phyloP scores from a whole-genome alignment of 768 basidiomycete genomes.

The Suillus lakei region DNA sequence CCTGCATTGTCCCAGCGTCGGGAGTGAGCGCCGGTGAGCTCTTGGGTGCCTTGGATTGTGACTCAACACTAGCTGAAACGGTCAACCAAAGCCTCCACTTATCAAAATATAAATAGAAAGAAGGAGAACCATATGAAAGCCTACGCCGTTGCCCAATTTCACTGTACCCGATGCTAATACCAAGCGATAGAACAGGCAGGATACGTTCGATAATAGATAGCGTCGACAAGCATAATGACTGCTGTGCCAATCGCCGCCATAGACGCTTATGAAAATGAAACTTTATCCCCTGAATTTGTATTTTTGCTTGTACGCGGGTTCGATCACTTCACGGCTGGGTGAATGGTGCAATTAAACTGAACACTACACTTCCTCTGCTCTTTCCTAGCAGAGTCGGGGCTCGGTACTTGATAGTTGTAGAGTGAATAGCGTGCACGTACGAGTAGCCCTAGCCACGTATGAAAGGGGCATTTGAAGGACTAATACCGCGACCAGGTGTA shows the following conservation, averaged over 20 bases:
- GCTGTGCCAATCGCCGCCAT: background rate
- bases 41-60: background rate
- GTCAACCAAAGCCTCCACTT: background rate
- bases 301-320: background rate
- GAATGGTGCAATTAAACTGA: background rate
- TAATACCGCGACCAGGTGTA: constrained; percentile 36
- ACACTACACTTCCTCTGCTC: too few species aligned
- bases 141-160: background rate
- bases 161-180: too few species aligned
- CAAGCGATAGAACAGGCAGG: too few species aligned
- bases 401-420: too few species aligned
- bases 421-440: too few species aligned
- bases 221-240: background rate
- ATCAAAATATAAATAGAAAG: background rate
- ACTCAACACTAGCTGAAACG: background rate
- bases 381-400: too few species aligned
- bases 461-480: too few species aligned
- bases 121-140: background rate
- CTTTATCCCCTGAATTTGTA: background rate
- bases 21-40: too few species aligned
- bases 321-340: background rate
- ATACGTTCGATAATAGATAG: background rate
- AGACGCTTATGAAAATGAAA: background rate
- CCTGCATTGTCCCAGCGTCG: background rate
- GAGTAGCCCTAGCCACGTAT: too few species aligned